Conservation (phyloP, 1,139 yeast genomes). For the Sugiyamaella novakii region DNA sequence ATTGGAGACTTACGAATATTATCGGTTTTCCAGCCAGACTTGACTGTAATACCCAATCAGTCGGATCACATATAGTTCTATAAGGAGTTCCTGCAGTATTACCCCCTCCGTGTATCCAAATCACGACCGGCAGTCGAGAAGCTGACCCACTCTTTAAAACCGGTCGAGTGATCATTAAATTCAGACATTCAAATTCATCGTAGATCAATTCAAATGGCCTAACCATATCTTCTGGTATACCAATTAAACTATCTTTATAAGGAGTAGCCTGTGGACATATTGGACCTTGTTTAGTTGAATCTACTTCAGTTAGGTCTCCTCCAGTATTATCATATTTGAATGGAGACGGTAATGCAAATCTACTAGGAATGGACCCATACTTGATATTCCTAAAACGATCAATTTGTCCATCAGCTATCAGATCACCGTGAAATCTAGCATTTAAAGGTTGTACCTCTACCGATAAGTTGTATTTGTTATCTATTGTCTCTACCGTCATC, state of each 20-base stretch:
- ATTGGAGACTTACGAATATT: constrained; percentile 43
- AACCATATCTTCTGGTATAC: constrained; percentile 27
- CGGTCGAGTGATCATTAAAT: constrained; percentile 32
- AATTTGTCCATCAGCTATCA: constrained; percentile 5
- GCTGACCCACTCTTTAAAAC: constrained; percentile 7
- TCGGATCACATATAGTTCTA: constrained; percentile 37
- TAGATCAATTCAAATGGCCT: constrained; percentile 27
- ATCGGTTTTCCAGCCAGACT: constrained; percentile 33
- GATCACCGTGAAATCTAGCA: constrained; percentile 21
- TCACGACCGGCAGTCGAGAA: constrained; percentile 38
- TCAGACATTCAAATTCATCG: constrained; percentile 36
- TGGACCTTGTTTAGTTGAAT: constrained; percentile 34
- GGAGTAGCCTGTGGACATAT: constrained; percentile 35
- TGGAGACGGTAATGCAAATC: constrained; percentile 22
- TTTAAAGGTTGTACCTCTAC: constrained; percentile 25
- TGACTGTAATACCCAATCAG: constrained; percentile 32
- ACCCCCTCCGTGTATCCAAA: constrained; percentile 47
- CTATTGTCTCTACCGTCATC: constrained; percentile 1
- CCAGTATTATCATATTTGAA: constrained; percentile 10
- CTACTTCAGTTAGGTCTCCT: constrained; percentile 14
- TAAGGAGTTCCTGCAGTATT: constrained; percentile 40
- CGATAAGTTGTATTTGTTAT: background rate
- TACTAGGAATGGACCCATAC: constrained; percentile 21
- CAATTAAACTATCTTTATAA: constrained; percentile 33
- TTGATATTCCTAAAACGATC: constrained; percentile 25